phyloP scores from a whole-genome alignment of 1,139 yeast species.

The Blastobotrys buckinghamii region DNA sequence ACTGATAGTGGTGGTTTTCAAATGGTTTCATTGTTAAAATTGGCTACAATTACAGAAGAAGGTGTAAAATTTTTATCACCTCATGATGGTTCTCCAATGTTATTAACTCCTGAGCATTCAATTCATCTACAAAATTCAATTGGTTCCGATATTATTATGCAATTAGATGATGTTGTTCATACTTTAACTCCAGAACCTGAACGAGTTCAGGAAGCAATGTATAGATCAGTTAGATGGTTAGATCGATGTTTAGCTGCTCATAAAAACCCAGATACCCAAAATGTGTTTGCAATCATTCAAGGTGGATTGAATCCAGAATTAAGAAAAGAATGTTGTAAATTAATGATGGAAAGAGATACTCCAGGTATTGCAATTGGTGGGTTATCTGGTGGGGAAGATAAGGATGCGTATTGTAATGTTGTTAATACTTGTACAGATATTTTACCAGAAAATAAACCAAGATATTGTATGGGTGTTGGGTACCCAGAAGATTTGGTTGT shows the following conservation, averaged over 20 bases:
- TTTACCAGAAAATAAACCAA: slow-evolving; percentile 39
- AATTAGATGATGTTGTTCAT: slow-evolving; percentile 41
- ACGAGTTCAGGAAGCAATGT: slow-evolving; percentile 42
- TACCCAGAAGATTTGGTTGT: slow-evolving; percentile 43
- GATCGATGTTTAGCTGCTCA: slow-evolving; percentile 42
- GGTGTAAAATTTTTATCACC: slow-evolving; percentile 42
- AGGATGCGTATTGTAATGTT: slow-evolving; percentile 36
- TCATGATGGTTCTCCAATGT: slow-evolving; percentile 43
- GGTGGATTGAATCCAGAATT: slow-evolving; percentile 41
- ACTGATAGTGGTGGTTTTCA: slow-evolving; percentile 44
- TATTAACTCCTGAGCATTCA: slow-evolving; percentile 42
- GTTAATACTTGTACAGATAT: slow-evolving; percentile 38
- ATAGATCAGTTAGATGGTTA: slow-evolving; percentile 40
- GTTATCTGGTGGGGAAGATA: slow-evolving; percentile 42
- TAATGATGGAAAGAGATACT: slow-evolving; percentile 40
- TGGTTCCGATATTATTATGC: slow-evolving; percentile 44
- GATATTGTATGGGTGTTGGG: slow-evolving; percentile 45
- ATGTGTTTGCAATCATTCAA: slow-evolving; percentile 41
- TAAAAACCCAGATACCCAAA: slow-evolving; percentile 39
- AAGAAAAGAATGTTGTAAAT: slow-evolving; percentile 37
- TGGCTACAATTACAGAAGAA: slow-evolving; percentile 42
- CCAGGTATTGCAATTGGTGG: slow-evolving; percentile 46
- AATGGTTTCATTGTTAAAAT: slow-evolving; percentile 41
- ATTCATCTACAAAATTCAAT: slow-evolving; percentile 40
- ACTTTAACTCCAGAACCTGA: slow-evolving; percentile 39